Conservation (phyloP, 345 rosid species). For the Populus nigra region DNA sequence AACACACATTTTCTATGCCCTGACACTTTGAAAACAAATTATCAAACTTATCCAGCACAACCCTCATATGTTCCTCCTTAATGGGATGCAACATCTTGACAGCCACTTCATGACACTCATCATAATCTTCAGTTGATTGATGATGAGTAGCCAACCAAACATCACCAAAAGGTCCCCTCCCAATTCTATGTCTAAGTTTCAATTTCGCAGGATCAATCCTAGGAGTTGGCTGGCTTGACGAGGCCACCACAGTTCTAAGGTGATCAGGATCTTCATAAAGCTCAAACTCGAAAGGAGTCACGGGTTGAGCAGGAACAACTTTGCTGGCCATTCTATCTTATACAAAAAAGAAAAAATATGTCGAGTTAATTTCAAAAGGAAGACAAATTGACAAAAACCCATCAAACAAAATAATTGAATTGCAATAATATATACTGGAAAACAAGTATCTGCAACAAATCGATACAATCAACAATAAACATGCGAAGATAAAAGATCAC, state of each 20-base stretch:
- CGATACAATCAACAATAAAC: background rate
- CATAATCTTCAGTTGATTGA: constrained; percentile 55
- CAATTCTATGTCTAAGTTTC: constrained; percentile 84
- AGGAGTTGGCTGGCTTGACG: constrained; percentile 45
- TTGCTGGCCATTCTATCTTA: constrained; percentile 60
- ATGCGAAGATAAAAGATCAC: background rate
- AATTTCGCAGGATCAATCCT: constrained; percentile 69
- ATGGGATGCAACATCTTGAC: constrained; percentile 72
- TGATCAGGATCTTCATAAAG: constrained; percentile 61
- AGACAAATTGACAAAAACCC: background rate
- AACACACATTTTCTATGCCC: constrained; percentile 49
- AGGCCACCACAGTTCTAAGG: constrained; percentile 47
- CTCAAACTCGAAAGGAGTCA: constrained; percentile 61
- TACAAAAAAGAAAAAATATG: background rate
- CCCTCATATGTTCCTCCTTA: constrained; percentile 53
- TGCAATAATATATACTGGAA: background rate
- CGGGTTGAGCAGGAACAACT: constrained; percentile 38
- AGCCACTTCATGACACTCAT: constrained; percentile 75
- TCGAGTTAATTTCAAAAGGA: background rate
- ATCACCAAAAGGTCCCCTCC: constrained; percentile 94
- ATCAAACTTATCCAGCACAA: constrained; percentile 58
- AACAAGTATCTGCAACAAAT: background rate
- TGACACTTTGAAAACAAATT: constrained; percentile 56
- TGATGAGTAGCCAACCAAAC: constrained; percentile 91
- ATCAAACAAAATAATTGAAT: background rate